These are phyloP conservation scores for Candolleomyces aberdarensis DNA, from an alignment of 768 basidiomycete genomes.

Conservation along the genomic window DNA sequence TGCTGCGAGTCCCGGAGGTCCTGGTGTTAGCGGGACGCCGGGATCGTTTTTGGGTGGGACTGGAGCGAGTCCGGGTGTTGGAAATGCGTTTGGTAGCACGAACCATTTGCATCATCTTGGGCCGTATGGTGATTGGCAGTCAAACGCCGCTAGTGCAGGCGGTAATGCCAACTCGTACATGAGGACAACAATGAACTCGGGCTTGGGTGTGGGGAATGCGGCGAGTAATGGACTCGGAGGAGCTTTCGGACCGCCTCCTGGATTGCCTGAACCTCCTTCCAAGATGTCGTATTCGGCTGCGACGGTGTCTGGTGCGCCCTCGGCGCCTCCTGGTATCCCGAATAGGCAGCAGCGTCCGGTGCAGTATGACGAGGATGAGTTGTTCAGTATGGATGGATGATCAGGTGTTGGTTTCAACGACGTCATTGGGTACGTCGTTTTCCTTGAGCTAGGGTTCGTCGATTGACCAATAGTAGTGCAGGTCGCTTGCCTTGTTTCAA, in stretches of 20 bases:
- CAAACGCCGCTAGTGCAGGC: neutral
- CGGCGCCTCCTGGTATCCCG: constrained; percentile 34
- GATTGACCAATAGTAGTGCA: no score
- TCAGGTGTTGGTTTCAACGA: neutral
- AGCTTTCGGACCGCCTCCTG: constrained; percentile 34
- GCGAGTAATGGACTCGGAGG: neutral
- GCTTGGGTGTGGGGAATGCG: neutral
- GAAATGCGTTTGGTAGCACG: neutral
- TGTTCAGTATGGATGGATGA: constrained; percentile 65
- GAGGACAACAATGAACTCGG: no score
- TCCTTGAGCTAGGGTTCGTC: no score
- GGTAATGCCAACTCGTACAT: no score
- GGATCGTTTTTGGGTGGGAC: neutral
- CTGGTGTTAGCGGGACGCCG: constrained; percentile 1
- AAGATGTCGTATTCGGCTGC: constrained; percentile 54
- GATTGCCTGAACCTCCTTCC: neutral
- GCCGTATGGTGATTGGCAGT: neutral
- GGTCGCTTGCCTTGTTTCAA: no score
- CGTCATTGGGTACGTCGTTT: no score
- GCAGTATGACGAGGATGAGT: constrained; percentile 60
- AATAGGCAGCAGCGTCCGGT: constrained; percentile 47
- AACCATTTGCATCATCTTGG: neutral
- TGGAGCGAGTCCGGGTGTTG: neutral
- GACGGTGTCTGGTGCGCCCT: constrained; percentile 21
- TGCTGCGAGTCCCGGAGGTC: constrained; percentile 22